A percentile compares a stretch with the other conserved stretches of the same genome.
These are phyloP conservation scores for Setaria viridis DNA, from an alignment of 202 grass and related monocot species.

Conservation along the genomic window DNA sequence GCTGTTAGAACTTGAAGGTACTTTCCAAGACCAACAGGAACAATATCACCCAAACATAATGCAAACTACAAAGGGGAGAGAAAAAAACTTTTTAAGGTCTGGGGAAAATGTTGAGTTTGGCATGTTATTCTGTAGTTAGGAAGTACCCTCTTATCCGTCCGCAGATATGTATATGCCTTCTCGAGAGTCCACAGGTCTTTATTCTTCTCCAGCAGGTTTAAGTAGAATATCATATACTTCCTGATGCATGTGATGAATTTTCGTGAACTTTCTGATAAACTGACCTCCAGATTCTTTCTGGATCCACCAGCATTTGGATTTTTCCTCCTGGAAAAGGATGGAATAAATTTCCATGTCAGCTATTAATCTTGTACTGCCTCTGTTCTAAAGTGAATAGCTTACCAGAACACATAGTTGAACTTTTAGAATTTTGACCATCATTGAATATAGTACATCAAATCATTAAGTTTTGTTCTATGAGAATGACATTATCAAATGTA, in stretches of 20 bases:
- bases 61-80: slow-evolving; percentile 66
- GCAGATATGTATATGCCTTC: slow-evolving; percentile 81
- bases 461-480: background rate
- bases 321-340: slow-evolving; percentile 68
- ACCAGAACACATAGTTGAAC: background rate
- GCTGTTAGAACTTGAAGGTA: slow-evolving; percentile 90
- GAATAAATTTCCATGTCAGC: slow-evolving; percentile 29
- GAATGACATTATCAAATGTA: slow-evolving; percentile 5
- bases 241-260: slow-evolving; percentile 97
- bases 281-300: slow-evolving; percentile 89
- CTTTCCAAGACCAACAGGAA: slow-evolving; percentile 85
- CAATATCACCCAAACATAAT: slow-evolving; percentile 85
- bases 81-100: slow-evolving; percentile 24
- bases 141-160: slow-evolving; percentile 89
- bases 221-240: slow-evolving; percentile 90
- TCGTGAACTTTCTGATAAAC: slow-evolving; percentile 98
- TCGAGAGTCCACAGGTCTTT: slow-evolving; percentile 85
- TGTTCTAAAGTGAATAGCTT: background rate
- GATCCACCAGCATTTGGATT: slow-evolving; percentile 80
- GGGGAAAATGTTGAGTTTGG: slow-evolving; percentile 23
- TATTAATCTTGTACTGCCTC: slow-evolving; percentile 16
- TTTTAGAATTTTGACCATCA: background rate
- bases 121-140: slow-evolving; percentile 36
- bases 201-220: slow-evolving; percentile 88
- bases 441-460: background rate